Conservation (phyloP, 345 rosid species). For the Passiflora organensis region DNA sequence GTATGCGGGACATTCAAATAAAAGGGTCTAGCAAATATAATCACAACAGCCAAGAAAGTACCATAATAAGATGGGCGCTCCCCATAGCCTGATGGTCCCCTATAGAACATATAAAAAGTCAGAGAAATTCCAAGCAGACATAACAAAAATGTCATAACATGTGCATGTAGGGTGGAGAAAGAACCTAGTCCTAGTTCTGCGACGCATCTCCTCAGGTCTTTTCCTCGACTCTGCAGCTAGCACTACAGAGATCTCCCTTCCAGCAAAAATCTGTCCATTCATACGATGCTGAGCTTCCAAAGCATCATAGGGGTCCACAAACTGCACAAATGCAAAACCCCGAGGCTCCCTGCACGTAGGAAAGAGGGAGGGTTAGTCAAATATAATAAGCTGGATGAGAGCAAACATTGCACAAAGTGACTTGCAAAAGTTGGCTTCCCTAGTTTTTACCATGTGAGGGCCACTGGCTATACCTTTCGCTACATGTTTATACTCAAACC, state of each 20-base stretch:
- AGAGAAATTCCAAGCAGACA: background rate
- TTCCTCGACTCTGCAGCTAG: constrained; percentile 88
- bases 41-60: constrained; percentile 20
- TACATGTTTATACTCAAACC: too few relatives aligned
- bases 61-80: constrained; percentile 66
- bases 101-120: constrained; percentile 29
- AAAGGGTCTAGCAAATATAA: too few relatives aligned
- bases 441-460: constrained; percentile 27
- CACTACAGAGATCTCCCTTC: constrained; percentile 86
- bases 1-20: too few relatives aligned
- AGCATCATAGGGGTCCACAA: constrained; percentile 86
- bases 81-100: constrained; percentile 61
- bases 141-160: background rate
- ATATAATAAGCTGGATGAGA: constrained; percentile 13
- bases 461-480: constrained; percentile 4
- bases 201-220: constrained; percentile 98
- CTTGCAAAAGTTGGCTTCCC: constrained; percentile 14
- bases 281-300: constrained; percentile 81
- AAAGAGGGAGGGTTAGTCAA: too few relatives aligned
- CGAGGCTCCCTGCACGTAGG: constrained; percentile 66
- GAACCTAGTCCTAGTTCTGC: constrained; percentile 59
- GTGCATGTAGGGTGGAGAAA: background rate
- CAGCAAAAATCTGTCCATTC: constrained; percentile 80
- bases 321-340: constrained; percentile 97
- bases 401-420: constrained; percentile 4